Percentiles rank a stretch among this genome's conserved stretches.
phyloP scores from a whole-genome alignment of 805 yeast species.

The Yarrowia hollandica region DNA sequence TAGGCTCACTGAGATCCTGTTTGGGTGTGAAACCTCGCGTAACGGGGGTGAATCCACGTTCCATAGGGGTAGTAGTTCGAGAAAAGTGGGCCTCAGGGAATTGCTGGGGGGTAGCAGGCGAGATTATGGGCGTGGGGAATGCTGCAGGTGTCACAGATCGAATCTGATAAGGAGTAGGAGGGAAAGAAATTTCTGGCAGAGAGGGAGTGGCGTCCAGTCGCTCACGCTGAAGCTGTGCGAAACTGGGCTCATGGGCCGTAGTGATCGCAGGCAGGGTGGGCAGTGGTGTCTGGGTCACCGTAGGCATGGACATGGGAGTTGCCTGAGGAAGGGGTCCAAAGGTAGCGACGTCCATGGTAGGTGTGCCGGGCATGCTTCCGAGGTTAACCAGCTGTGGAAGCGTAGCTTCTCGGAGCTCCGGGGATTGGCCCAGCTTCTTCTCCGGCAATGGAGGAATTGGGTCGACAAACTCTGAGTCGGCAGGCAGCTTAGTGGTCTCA shows the following conservation, averaged over 20 bases:
- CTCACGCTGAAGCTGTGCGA: conserved; percentile 16
- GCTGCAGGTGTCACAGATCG: conserved; percentile 17
- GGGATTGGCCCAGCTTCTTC: conserved; percentile 2
- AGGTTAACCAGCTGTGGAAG: conserved; percentile 7
- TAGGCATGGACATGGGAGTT: conserved; percentile 17
- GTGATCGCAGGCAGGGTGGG: not conserved
- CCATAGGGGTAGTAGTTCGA: conserved; percentile 9
- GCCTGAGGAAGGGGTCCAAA: not conserved
- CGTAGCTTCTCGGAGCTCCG: conserved; percentile 7
- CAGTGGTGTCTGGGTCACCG: not conserved
- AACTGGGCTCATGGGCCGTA: conserved; percentile 15
- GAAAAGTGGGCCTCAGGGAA: conserved; percentile 23
- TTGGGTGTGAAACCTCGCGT: not conserved
- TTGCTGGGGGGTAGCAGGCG: conserved; percentile 19
- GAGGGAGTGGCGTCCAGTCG: conserved; percentile 17
- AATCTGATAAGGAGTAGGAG: conserved; percentile 21
- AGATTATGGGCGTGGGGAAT: conserved; percentile 12
- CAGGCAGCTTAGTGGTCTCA: conserved; percentile 10
- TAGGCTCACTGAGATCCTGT: conserved; percentile 24
- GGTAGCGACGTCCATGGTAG: not conserved
- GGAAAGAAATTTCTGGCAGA: conserved; percentile 14
- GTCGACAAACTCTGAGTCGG: conserved; percentile 17
- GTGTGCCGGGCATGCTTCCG: not conserved
- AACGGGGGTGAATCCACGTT: conserved; percentile 16
- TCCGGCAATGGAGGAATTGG: conserved; percentile 7